These are phyloP conservation scores for Sordaria brevicollis DNA, from an alignment of 495 filamentous ascomycete genomes.

Conservation along the genomic window DNA sequence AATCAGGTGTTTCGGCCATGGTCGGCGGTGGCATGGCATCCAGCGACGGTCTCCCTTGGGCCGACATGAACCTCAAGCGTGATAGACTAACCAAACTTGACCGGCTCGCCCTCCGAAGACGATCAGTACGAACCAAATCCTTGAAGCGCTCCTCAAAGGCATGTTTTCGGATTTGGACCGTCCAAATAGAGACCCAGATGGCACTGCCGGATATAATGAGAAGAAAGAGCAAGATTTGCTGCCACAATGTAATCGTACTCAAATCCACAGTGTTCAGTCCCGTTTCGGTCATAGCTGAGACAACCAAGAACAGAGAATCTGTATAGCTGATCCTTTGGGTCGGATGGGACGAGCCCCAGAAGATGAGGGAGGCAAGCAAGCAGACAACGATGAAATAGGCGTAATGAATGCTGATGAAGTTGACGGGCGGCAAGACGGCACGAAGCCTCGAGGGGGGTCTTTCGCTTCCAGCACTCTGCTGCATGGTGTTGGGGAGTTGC, in stretches of 20 bases:
- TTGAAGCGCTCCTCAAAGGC: constrained; percentile 62
- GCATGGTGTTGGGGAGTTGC: neutral
- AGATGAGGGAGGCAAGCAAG: constrained; percentile 57
- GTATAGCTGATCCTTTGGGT: constrained; percentile 55
- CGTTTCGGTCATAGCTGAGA: constrained; percentile 73
- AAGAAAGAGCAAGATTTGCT: constrained; percentile 65
- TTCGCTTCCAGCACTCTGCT: neutral
- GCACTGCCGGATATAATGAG: constrained; percentile 64
- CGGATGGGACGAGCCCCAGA: constrained; percentile 57
- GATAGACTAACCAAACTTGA: constrained; percentile 1
- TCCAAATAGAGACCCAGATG: constrained; percentile 54
- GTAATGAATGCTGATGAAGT: constrained; percentile 68
- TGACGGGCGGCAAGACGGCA: constrained; percentile 42
- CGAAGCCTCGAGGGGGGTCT: neutral
- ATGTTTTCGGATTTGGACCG: constrained; percentile 54
- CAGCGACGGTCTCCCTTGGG: constrained; percentile 4
- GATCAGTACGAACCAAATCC: constrained; percentile 43
- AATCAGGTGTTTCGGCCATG: neutral
- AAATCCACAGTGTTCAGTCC: constrained; percentile 58
- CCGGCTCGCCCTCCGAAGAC: constrained; percentile 14
- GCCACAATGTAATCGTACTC: constrained; percentile 64
- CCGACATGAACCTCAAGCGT: constrained; percentile 6
- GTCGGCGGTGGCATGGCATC: neutral
- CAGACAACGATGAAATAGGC: constrained; percentile 62
- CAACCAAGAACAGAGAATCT: constrained; percentile 65